Evolutionary conservation across 768 basidiomycete species (phyloP), one percentile per base, ranked within the genome.

Genomic region (Boletus pseudopeckii): DNA sequence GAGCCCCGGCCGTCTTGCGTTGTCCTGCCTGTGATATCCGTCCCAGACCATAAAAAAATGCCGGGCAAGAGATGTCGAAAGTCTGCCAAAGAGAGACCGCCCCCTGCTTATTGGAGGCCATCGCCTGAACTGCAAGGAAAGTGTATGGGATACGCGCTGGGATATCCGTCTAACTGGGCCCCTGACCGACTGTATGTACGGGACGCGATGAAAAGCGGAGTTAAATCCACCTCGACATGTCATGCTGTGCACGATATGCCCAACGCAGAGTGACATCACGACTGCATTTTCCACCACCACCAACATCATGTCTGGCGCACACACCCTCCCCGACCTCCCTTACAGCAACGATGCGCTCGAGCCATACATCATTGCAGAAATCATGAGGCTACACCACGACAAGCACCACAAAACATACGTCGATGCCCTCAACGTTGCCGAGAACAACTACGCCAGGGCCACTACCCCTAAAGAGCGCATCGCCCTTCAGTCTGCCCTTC

Each of bases 401-500:
- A 96, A 95, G 80, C 94, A 98, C 69, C 94, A 98, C 68, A 92
- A 95, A 77, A 84, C 94, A 45, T 98, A 97, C 62, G 90, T 98
- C 54, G 94, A 87, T 67, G 88, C 89, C 5, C 82, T 65, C 26
- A 65, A 65, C 24, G 47, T 62, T 2, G 94, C 92, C 24, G 93
- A 96, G 75, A 77, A 78, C 56, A 77, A 83, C 1, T 91, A 93
- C 68, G 81, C 84, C 46, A 82, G 81, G 64, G 77, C 88, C 1
- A 64, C 74, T 5, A 82, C 86, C 54, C 82, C 90, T 67, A 92
- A 88, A 49, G 65, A 65, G 47, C 59, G 64, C 45, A 65, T 67
- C 47, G 65, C 65, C 40, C 65, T 65, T 7, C 65, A 65, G 55
- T 61, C 65, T 6, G 59, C 50, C 43, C 30, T 67, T 15, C 57